Evolutionary conservation across 2,329 filamentous ascomycete species (phyloP), one percentile per base, ranked within the genome.

Genomic region (Nemania diffusa): DNA sequence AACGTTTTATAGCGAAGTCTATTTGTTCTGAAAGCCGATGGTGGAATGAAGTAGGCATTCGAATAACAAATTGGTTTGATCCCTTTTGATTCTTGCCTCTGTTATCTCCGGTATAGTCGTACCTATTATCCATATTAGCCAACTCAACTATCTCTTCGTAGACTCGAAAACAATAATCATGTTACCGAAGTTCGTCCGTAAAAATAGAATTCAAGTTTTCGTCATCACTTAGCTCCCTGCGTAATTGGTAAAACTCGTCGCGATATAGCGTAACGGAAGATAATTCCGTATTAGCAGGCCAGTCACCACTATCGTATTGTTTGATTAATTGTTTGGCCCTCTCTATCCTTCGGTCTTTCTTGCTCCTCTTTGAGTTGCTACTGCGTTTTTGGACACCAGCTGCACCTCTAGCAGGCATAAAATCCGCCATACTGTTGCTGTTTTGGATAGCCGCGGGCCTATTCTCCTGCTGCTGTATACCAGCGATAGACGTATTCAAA

Each of bases 101-200:
- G 9, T 55, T 46, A 55, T 53, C 20, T 37, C 5, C 50, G 5
- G 50, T 62, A 62, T 48, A 55, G 27, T 46, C 50, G 8, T 62
- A 37, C 37, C 34, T 11, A 34, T 5, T 34, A 34, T 11, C 44
- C 11, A 9, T 7, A 53, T 52, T 44, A 61, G 58, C 17, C 24
- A 27, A n/a, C n/a, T n/a, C 22, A 6, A 42, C 17, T 3, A 51
- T 13, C 11, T 11, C 7, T 17, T 7, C 15, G 48, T 40, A 26
- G 2, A 3, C 13, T 27, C 11, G 8, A 8, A 51, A 42, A n/a
- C 50, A 3, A 44, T 29, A 9, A 6, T 32, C 26, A 17, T 44
- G 5, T 44, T 55, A 50, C 58, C 50, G 37, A 37, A 55, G n/a
- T 5, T 26, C 37, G 8, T 26, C 5, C 1, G 9, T 4, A 1